Evolutionary conservation across 768 basidiomycete species (phyloP).

Genomic region (Rhizopogon vinicolor): DNA sequence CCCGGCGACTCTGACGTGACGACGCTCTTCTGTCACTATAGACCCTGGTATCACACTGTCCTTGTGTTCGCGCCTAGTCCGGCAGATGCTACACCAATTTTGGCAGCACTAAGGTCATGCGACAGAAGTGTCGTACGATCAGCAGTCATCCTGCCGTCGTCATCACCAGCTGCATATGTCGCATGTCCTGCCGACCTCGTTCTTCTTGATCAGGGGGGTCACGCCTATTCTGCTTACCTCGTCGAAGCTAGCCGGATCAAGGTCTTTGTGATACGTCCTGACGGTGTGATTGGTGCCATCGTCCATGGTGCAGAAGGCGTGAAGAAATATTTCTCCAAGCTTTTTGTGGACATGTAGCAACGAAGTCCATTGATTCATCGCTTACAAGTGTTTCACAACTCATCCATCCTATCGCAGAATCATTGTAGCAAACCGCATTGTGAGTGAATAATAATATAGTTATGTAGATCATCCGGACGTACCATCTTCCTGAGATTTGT

Average conservation of each 20-base stretch:
- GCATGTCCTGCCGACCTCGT: constrained; percentile 19
- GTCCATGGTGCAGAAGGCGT: constrained; percentile 12
- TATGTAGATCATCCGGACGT: too few species aligned
- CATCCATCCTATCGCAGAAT: too few species aligned
- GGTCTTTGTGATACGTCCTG: constrained; percentile 33
- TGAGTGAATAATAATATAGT: too few species aligned
- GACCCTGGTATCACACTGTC: constrained; percentile 20
- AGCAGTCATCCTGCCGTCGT: neutral
- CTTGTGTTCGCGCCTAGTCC: constrained; percentile 21
- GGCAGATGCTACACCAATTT: neutral
- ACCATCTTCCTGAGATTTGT: too few species aligned
- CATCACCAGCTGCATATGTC: neutral
- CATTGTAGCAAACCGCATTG: too few species aligned
- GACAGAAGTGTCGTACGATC: neutral
- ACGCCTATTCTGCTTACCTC: constrained; percentile 33
- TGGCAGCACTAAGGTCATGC: neutral
- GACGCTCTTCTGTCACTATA: constrained; percentile 24
- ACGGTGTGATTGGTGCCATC: constrained; percentile 37
- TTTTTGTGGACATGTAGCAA: neutral
- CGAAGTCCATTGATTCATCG: too few species aligned
- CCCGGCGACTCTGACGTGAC: constrained; percentile 2
- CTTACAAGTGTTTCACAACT: too few species aligned
- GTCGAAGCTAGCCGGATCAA: constrained; percentile 24
- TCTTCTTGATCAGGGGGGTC: constrained; percentile 28
- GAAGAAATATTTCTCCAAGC: constrained; percentile 11